Percentiles rank a stretch among this genome's conserved stretches.
Evolutionary conservation across 202 grass and related monocot species (phyloP).

Genomic region (Zoysia matrella): DNA sequence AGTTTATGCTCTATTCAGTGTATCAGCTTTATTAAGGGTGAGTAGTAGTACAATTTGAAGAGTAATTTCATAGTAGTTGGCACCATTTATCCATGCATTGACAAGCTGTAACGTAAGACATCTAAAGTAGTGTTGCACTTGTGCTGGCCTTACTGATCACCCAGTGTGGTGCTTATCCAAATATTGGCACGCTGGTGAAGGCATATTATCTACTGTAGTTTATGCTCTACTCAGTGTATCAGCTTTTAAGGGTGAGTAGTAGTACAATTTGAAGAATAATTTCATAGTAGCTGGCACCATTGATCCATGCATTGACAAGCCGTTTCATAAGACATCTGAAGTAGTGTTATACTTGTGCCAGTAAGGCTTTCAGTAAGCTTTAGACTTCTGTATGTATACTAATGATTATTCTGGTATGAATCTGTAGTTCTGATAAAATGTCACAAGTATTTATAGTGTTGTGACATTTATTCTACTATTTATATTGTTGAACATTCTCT

Average conservation of each 20-base stretch:
- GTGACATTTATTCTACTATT: no score
- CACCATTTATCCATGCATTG: background rate
- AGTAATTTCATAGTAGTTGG: slow-evolving; percentile 13
- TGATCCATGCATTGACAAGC: background rate
- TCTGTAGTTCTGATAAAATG: background rate
- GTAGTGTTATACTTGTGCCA: slow-evolving; percentile 6
- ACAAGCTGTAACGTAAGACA: background rate
- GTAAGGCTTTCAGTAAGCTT: slow-evolving; percentile 28
- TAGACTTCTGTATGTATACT: slow-evolving; percentile 22
- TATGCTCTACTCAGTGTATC: slow-evolving; percentile 97
- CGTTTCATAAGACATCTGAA: slow-evolving; percentile 20
- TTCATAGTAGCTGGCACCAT: background rate
- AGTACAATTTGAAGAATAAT: slow-evolving; percentile 30
- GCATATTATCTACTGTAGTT: slow-evolving; percentile 79
- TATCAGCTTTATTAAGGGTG: slow-evolving; percentile 95
- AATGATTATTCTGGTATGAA: slow-evolving; percentile 9
- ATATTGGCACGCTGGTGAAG: slow-evolving; percentile 80
- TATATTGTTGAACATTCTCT: no score
- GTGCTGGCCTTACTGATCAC: slow-evolving; percentile 50
- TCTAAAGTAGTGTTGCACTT: slow-evolving; percentile 9
- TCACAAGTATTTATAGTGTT: no score
- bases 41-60: slow-evolving; percentile 22
- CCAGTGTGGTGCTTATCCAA: slow-evolving; percentile 63
- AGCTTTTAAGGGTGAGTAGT: slow-evolving; percentile 82
- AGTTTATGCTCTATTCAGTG: slow-evolving; percentile 90